Conservation (phyloP, 768 basidiomycete species). For the Tylopilus plumbeoviolaceoides region DNA sequence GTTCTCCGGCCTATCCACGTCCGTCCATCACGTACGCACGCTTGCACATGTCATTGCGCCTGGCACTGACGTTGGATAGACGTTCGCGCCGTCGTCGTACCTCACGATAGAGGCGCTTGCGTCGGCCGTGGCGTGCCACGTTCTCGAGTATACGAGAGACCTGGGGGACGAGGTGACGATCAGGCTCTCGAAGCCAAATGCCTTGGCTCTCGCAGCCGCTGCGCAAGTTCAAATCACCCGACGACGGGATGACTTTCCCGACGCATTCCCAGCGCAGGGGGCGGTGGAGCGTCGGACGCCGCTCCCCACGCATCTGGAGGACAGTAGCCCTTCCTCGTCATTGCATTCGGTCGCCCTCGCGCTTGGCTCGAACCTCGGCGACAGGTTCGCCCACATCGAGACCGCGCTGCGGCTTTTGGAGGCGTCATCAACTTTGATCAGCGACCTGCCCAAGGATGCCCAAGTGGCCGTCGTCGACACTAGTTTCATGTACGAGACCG, state of each 20-base stretch:
- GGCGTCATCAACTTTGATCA: slow-evolving; percentile 33
- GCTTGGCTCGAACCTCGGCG: slow-evolving; percentile 88
- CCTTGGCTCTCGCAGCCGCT: slow-evolving; percentile 61
- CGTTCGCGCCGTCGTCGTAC: slow-evolving; percentile 44
- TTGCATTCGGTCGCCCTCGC: slow-evolving; percentile 59
- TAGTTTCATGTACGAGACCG: slow-evolving; percentile 89
- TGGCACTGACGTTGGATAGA: slow-evolving; percentile 33
- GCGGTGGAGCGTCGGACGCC: not conserved
- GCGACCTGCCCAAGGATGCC: slow-evolving; percentile 18
- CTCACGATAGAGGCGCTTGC: slow-evolving; percentile 71
- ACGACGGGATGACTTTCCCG: slow-evolving; percentile 34
- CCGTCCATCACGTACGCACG: slow-evolving; percentile 18
- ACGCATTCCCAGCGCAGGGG: too few relatives aligned
- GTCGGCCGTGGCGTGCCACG: slow-evolving; percentile 47
- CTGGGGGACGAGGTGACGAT: slow-evolving; percentile 40
- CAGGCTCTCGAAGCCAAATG: slow-evolving; percentile 67
- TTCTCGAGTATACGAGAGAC: slow-evolving; percentile 33
- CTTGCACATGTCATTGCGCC: not conserved
- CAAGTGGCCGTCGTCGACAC: slow-evolving; percentile 57
- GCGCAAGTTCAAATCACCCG: slow-evolving; percentile 62
- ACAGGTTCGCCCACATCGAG: slow-evolving; percentile 79
- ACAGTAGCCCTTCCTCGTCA: not conserved
- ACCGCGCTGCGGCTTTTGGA: slow-evolving; percentile 72
- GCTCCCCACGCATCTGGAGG: not conserved
- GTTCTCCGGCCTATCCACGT: slow-evolving; percentile 29